Conservation (phyloP, 345 rosid genomes). For the Citrus glauca region DNA sequence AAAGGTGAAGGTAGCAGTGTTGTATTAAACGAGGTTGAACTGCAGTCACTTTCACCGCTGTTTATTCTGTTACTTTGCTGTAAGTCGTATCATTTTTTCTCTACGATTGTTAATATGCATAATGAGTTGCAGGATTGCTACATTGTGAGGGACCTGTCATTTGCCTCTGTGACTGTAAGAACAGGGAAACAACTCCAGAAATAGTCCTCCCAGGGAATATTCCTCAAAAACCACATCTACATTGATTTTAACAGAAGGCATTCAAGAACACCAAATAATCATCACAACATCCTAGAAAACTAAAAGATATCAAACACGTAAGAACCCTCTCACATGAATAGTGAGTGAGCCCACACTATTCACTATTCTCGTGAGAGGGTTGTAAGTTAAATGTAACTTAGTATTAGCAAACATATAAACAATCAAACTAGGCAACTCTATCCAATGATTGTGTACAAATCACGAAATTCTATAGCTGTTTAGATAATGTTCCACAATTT, state of each 20-base stretch:
- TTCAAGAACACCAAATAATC: background rate
- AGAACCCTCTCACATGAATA: too few species aligned
- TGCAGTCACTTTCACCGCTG: too few species aligned
- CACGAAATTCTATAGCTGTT: conserved; percentile 16
- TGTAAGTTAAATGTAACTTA: too few species aligned
- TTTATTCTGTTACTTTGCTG: too few species aligned
- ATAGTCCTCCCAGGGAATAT: background rate
- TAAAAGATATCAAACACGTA: background rate
- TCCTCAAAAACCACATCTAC: background rate
- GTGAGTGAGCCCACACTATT: too few species aligned
- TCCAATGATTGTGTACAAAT: conserved; percentile 10
- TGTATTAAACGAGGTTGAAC: too few species aligned
- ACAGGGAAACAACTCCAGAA: background rate
- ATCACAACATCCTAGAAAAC: conserved; percentile 3
- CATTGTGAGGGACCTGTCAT: background rate
- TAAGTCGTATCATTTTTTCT: too few species aligned
- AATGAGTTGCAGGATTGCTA: too few species aligned
- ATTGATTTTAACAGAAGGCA: background rate
- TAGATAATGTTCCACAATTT: background rate
- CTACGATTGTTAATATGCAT: too few species aligned
- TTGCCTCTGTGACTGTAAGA: background rate
- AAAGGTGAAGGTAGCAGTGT: too few species aligned
- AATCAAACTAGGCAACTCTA: conserved; percentile 2
- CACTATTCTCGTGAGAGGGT: too few species aligned
- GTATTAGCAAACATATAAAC: background rate